phyloP scores from a whole-genome alignment of 768 basidiomycete species.

The Auricularia sp. region DNA sequence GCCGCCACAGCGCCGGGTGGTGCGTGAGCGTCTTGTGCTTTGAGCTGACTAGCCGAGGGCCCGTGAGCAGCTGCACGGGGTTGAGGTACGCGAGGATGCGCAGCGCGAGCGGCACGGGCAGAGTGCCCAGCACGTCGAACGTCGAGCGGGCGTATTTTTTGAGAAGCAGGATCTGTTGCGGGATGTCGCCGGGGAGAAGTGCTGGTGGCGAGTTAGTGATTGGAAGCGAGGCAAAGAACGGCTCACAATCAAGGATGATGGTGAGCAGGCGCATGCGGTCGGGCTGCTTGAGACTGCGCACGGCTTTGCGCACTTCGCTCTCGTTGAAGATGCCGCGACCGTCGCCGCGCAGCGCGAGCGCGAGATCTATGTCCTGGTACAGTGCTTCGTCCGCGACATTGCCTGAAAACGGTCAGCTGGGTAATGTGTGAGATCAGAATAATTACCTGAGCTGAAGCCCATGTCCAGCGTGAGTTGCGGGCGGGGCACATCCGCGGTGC shows the following conservation, averaged over 20 bases:
- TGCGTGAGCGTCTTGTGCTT: conserved; percentile 37
- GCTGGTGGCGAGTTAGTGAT: conserved; percentile 32
- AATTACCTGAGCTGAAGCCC: neutral
- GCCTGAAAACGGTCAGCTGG: too few relatives aligned
- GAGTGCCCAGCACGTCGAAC: conserved; percentile 68
- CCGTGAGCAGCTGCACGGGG: conserved; percentile 46
- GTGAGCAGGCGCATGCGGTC: conserved; percentile 67
- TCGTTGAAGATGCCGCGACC: conserved; percentile 55
- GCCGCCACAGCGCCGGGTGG: conserved; percentile 66
- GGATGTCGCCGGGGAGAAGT: conserved; percentile 76
- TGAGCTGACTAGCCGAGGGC: conserved; percentile 28
- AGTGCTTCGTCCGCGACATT: conserved; percentile 24
- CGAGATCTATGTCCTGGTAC: conserved; percentile 38
- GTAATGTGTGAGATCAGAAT: too few relatives aligned
- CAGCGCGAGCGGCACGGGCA: conserved; percentile 56
- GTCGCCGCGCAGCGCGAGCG: conserved; percentile 36
- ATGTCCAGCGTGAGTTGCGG: neutral
- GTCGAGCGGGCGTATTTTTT: conserved; percentile 77
- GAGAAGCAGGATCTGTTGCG: conserved; percentile 70
- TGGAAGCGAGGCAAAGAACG: neutral
- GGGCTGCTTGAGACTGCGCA: conserved; percentile 52
- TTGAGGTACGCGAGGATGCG: conserved; percentile 49
- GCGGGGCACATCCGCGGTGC: neutral
- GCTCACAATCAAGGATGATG: conserved; percentile 53
- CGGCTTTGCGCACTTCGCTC: conserved; percentile 52